Evolutionary conservation across 768 basidiomycete species (phyloP), one percentile per base, ranked within the genome.

Genomic region (Pleurotus sapidus): DNA sequence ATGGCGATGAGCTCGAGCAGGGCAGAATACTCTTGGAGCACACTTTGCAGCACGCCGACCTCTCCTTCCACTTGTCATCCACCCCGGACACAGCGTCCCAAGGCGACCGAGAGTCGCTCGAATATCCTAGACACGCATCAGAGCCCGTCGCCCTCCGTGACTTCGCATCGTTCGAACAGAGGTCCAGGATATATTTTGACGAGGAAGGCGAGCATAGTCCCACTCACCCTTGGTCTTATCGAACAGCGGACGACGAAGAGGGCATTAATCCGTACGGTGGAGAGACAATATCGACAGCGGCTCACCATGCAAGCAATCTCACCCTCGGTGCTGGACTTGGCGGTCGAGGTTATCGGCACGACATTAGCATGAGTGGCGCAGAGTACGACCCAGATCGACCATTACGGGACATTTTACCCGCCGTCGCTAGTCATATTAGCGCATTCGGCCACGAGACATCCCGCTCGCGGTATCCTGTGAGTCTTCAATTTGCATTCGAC

Each of bases 361-460:
- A 89, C 62, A 63, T 70, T 49, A 78, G 84, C 63, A 65, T 89
- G 51, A 89, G 86, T 68, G 89, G 86, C 39, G 87, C 87, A 42
- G 92, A 94, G 66, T 94, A 90, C 60, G 92, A 94, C 67, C 91
- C 92, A 3, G 91, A 94, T 34, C 77, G 92, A 18, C 89, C 89
- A 0, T 68, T 93, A 30, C 80, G 87, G 59, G 81, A 83, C 23
- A 88, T 93, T 68, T 81, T 93, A 54, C 83, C 81, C 25, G 83
- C 82, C 54, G 83, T 81, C 17, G 77, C 80, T 57, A 77, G 76
- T 56, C 80, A 77, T 61, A 71, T 84, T 59, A 86, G 82, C 67
- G 74, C 82, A 61, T 80, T 86, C 55, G 83, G 84, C 61, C 65
- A 72, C 43, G 81, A 86, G 59, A 72, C 74, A 2, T 80, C 81